These are phyloP conservation scores for Solanum commersonii DNA, from an alignment of 257 asterid species.

Conservation along the genomic window DNA sequence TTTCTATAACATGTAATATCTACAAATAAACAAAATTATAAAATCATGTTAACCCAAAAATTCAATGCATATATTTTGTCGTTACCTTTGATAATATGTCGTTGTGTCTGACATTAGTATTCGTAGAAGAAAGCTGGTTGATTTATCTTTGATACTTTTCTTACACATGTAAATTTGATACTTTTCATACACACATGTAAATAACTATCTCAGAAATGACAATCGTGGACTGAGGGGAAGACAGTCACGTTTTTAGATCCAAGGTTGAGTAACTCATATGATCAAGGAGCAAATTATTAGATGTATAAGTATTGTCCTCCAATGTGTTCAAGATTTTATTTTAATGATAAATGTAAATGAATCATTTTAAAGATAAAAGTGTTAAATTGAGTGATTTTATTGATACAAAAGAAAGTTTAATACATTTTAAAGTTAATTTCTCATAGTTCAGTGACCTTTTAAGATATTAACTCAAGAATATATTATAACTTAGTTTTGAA, in stretches of 20 bases:
- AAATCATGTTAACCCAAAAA: too few relatives aligned
- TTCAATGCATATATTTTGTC: neutral
- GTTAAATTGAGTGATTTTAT: too few relatives aligned
- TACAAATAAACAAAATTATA: too few relatives aligned
- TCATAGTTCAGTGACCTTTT: too few relatives aligned
- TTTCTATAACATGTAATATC: too few relatives aligned
- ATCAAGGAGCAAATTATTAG: neutral
- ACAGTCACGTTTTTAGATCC: neutral
- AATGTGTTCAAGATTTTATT: neutral
- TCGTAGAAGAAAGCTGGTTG: neutral
- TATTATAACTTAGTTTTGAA: too few relatives aligned
- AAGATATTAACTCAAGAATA: too few relatives aligned
- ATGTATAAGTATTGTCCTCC: slow-evolving; percentile 4
- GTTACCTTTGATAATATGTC: neutral
- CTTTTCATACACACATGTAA: neutral
- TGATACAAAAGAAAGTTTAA: too few relatives aligned
- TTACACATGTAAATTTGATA: too few relatives aligned
- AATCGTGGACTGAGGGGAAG: neutral
- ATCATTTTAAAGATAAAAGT: too few relatives aligned
- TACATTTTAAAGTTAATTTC: too few relatives aligned
- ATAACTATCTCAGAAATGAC: neutral
- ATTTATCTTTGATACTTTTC: neutral
- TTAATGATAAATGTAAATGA: too few relatives aligned
- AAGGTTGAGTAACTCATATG: neutral
- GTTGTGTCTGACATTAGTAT: neutral